Base-by-base conservation (phyloP, 2,329 filamentous ascomycete genomes). In the Cordyceps cateniannulata region DNA sequence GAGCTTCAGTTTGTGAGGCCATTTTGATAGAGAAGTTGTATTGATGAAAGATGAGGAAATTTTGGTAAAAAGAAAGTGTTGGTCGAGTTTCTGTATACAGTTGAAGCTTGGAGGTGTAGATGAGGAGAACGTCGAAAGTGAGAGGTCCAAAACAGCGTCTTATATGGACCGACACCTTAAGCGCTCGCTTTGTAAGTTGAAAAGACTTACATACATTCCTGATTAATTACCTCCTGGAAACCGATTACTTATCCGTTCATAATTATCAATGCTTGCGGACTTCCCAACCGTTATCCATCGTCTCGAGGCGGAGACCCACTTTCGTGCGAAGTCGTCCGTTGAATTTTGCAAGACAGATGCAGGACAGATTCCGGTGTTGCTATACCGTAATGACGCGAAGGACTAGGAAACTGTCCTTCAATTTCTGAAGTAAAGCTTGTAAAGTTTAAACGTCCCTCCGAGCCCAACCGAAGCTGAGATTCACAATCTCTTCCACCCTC, bases 1-100 rank as follows among this genome's bases (percentile, higher is more conserved):
- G 59, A 29, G 52, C 18, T 47, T 61, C 59, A n/a, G 59, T 61
- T 20, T 56, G 59, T 4, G 59, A 44, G 4, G 59, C n/a, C 59
- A 61, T 61, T 54, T 55, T 55, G 38, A 45, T 20, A 22, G 12
- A 18, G 20, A 9, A 3, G 48, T 48, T 6, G 2, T 9, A 20
- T 5, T 20, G 16, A 5, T 20, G 24, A 32, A 29, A 35, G 29
- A 12, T 35, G 29, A 35, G 5, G 29, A 35, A n/a, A n/a, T n/a
- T n/a, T n/a, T n/a, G 29, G 18, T 54, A n/a, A 14, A n/a, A 20
- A 20, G 52, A 44, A 16, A 35, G 12, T 54, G 51, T 38, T 38
- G n/a, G 12, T 14, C 3, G 3, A 6, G 22, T 32, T 32, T 22
- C 5, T 50, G 27, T 32, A 29, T 40, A 40, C 35, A 10, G 20